A percentile compares a stretch with the other conserved stretches of the same genome.
These are phyloP conservation scores for Blepharisma undulans DNA, from an alignment of 169 alveolate species.

Conservation along the genomic window DNA sequence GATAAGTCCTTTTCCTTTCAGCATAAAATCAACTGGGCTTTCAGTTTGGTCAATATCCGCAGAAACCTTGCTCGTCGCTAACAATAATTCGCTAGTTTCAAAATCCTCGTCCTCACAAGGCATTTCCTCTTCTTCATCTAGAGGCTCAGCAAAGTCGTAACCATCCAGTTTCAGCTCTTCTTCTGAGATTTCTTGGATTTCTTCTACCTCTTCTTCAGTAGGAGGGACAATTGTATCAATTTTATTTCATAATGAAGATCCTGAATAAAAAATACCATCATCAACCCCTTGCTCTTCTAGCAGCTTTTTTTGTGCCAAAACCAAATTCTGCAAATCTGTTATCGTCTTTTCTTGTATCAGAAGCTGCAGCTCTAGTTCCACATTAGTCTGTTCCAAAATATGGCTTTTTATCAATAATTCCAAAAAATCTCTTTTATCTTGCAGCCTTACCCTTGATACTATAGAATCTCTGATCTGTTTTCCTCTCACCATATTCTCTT, in stretches of 20 bases:
- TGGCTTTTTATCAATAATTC: conserved; percentile 67
- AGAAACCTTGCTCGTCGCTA: conserved; percentile 14
- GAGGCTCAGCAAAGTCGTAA: neutral
- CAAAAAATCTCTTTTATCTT: conserved; percentile 65
- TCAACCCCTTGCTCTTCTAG: conserved; percentile 36
- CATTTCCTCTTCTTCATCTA: neutral
- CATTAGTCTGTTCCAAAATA: conserved; percentile 69
- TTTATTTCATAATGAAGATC: neutral
- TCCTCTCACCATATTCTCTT: conserved; percentile 58
- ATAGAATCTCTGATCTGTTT: conserved; percentile 58
- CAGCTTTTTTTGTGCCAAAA: conserved; percentile 45
- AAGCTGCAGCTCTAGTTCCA: conserved; percentile 66
- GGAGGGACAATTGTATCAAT: neutral
- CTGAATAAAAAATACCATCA: too few relatives aligned
- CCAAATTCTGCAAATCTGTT: conserved; percentile 47
- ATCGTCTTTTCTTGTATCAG: conserved; percentile 70
- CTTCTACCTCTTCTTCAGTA: neutral
- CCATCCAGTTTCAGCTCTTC: conserved; percentile 21
- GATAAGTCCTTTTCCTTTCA: neutral
- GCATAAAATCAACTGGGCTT: neutral
- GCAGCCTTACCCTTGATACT: conserved; percentile 44
- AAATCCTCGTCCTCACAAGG: neutral
- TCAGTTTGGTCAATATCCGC: conserved; percentile 3
- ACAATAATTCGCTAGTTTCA: neutral
- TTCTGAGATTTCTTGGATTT: neutral